Conservation (phyloP, 2,329 filamentous ascomycete species). For the Hymenoscyphus albidus region DNA sequence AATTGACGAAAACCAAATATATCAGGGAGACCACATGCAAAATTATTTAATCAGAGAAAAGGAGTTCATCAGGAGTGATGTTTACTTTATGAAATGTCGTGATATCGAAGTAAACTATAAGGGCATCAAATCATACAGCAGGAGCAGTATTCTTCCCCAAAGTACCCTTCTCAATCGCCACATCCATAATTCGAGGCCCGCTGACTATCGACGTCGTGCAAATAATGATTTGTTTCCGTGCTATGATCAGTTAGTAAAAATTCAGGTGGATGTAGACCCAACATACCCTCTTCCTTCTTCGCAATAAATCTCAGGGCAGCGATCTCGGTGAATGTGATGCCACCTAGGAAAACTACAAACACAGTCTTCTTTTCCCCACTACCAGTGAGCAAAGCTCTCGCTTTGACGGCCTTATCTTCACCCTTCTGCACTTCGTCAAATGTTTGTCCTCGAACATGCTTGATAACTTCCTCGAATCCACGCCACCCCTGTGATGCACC, state of each 20-base stretch:
- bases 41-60: neutral
- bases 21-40: neutral
- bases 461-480: constrained; percentile 88
- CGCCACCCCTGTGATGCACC: constrained; percentile 77
- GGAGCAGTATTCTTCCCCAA: constrained; percentile 27
- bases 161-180: constrained; percentile 64
- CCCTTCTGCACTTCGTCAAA: constrained; percentile 92
- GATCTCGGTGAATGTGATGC: constrained; percentile 93
- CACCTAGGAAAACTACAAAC: constrained; percentile 96
- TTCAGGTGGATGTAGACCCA: neutral
- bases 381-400: constrained; percentile 76
- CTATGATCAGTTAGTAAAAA: constrained; percentile 38
- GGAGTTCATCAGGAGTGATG: neutral
- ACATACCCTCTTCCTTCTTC: constrained; percentile 68
- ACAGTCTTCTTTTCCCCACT: constrained; percentile 75
- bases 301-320: constrained; percentile 89
- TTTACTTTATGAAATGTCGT: neutral
- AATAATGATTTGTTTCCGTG: constrained; percentile 78
- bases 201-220: constrained; percentile 89
- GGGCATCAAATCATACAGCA: constrained; percentile 2
- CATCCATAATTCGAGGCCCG: constrained; percentile 84
- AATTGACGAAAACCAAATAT: neutral
- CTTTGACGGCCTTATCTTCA: constrained; percentile 87
- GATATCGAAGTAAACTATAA: neutral
- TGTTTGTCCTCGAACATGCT: constrained; percentile 80